Conservation (phyloP, 495 filamentous ascomycete species). For the Neohortaea acidophila region DNA sequence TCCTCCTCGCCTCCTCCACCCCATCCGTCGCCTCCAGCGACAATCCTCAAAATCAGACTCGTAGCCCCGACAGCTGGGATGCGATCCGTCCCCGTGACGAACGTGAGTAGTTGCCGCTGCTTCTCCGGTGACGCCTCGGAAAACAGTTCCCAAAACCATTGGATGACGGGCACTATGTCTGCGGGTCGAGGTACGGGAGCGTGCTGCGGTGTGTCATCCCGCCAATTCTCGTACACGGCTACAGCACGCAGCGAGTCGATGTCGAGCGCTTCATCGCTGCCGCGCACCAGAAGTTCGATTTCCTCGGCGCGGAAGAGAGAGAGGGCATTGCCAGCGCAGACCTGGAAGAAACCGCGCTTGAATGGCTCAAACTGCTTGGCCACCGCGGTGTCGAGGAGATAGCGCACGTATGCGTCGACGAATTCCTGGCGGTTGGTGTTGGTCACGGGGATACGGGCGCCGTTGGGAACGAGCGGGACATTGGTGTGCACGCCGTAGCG, state of each 20-base stretch:
- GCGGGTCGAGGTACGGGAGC: slow-evolving; percentile 23
- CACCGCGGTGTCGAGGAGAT: slow-evolving; percentile 67
- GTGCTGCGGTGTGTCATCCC: slow-evolving; percentile 15
- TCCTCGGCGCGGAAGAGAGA: slow-evolving; percentile 88
- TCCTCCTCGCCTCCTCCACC: slow-evolving; percentile 35
- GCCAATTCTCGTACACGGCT: slow-evolving; percentile 73
- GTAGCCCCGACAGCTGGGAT: slow-evolving; percentile 86
- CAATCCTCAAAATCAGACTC: slow-evolving; percentile 58
- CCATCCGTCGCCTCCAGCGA: slow-evolving; percentile 28
- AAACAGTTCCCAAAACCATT: slow-evolving; percentile 86
- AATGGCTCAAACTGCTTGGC: slow-evolving; percentile 84
- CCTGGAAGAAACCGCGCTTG: slow-evolving; percentile 86
- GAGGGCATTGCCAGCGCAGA: slow-evolving; percentile 79
- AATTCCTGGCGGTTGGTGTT: slow-evolving; percentile 76
- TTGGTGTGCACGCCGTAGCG: slow-evolving; percentile 54
- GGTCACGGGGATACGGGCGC: slow-evolving; percentile 63
- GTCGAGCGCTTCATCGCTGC: slow-evolving; percentile 74
- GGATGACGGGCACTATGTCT: slow-evolving; percentile 49
- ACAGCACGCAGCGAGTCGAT: slow-evolving; percentile 61
- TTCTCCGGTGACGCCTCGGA: slow-evolving; percentile 44
- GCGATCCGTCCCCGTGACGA: slow-evolving; percentile 87
- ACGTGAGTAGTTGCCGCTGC: slow-evolving; percentile 67
- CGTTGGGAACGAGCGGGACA: slow-evolving; percentile 60
- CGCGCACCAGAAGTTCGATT: slow-evolving; percentile 77
- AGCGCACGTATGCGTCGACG: slow-evolving; percentile 72